Evolutionary conservation across 441 rosid species (phyloP).

Genomic region (Monsonia emarginata): DNA sequence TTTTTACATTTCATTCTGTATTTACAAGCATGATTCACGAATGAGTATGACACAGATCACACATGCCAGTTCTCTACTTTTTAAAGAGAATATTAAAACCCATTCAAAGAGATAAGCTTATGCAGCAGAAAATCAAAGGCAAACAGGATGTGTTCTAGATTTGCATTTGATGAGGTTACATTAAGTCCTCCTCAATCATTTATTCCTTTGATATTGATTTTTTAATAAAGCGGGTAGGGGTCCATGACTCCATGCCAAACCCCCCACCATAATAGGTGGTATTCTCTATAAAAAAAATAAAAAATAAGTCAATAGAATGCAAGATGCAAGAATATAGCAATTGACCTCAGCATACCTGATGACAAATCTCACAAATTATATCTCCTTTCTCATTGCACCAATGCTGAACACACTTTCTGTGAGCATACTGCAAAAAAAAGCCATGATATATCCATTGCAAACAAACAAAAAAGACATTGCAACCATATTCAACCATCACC

Average conservation of each 20-base stretch:
- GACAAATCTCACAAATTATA: conserved; percentile 71
- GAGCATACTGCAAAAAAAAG: conserved; percentile 54
- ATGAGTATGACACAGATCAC: too few species aligned
- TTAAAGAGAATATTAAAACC: neutral
- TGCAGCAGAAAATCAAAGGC: neutral
- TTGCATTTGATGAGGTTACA: too few species aligned
- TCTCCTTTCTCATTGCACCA: conserved; percentile 95
- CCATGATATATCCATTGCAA: neutral
- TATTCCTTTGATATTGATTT: too few species aligned
- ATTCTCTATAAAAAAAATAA: too few species aligned
- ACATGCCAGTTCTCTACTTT: neutral
- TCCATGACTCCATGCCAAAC: too few species aligned
- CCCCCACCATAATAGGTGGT: too few species aligned
- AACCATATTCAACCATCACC: neutral
- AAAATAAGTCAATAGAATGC: too few species aligned
- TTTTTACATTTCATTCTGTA: neutral
- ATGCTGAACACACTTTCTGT: conserved; percentile 74
- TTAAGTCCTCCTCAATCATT: too few species aligned
- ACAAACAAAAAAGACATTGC: neutral
- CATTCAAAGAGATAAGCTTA: too few species aligned
- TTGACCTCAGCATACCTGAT: conserved; percentile 35
- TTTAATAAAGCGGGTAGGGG: too few species aligned
- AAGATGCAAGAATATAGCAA: neutral
- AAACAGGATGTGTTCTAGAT: too few species aligned
- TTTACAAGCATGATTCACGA: neutral